These are phyloP conservation scores for Fusarium pseudoanthophilum DNA, from an alignment of 2,329 filamentous ascomycete species.

Conservation along the genomic window DNA sequence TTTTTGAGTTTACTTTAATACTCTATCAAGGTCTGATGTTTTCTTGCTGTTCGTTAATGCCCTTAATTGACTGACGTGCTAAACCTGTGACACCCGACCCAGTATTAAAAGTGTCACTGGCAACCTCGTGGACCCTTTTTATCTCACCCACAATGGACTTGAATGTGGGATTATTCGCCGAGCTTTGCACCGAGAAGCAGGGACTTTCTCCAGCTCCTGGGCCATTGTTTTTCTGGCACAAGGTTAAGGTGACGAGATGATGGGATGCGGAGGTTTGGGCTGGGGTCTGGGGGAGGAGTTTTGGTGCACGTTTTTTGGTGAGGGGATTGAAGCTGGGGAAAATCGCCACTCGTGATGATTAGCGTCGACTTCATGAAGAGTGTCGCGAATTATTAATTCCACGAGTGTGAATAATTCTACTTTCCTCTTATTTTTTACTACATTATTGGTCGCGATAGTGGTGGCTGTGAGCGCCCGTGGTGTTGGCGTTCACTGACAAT, in stretches of 20 bases:
- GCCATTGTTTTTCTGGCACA: neutral
- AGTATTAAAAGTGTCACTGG: constrained; percentile 6
- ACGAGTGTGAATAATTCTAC: accelerated
- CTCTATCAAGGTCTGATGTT: neutral
- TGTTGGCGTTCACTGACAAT: neutral
- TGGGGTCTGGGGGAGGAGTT: constrained; percentile 18
- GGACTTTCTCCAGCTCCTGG: neutral
- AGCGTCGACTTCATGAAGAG: neutral
- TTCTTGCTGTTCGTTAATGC: neutral
- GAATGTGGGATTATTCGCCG: constrained; percentile 2
- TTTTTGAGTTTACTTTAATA: too few species aligned
- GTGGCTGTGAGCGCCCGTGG: neutral
- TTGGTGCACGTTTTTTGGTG: neutral
- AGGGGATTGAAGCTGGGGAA: constrained; percentile 16
- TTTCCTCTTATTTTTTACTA: neutral
- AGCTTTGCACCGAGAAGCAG: constrained; percentile 16
- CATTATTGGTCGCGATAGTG: accelerated
- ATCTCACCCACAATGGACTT: neutral
- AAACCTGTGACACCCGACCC: constrained; percentile 4
- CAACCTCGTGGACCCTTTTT: neutral
- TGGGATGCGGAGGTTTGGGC: constrained; percentile 8
- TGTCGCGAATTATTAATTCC: too few species aligned
- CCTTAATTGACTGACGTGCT: neutral
- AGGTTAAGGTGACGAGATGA: constrained; percentile 8
- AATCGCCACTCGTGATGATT: constrained; percentile 9